Conservation (phyloP, 2,329 filamentous ascomycete genomes). For the Colletotrichum lupini region DNA sequence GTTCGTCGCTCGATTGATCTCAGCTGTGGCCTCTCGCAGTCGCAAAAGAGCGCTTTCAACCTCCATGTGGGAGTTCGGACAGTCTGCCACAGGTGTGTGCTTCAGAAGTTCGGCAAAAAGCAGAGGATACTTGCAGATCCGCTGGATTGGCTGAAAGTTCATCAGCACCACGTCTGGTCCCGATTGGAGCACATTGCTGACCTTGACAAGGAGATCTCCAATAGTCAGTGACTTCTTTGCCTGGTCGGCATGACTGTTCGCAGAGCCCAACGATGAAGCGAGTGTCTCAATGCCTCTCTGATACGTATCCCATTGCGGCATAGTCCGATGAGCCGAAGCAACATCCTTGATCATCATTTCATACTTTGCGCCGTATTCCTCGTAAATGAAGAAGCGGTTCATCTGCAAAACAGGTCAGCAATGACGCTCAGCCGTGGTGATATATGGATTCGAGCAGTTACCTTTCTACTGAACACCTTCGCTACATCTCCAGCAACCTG, state of each 20-base stretch:
- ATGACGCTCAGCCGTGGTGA: background rate
- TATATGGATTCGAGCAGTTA: conserved; percentile 42
- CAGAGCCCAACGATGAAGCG: conserved; percentile 78
- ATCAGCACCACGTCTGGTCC: conserved; percentile 18
- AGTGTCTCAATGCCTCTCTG: conserved; percentile 88
- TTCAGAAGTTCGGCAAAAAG: conserved; percentile 87
- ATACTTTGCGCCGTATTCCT: conserved; percentile 92
- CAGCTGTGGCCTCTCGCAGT: conserved; percentile 78
- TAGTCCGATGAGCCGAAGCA: conserved; percentile 72
- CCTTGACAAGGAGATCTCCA: conserved; percentile 91
- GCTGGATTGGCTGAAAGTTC: conserved; percentile 80
- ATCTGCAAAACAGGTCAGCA: conserved; percentile 64
- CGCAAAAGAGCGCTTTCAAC: conserved; percentile 79
- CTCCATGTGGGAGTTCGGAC: conserved; percentile 83
- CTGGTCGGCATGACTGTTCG: conserved; percentile 71
- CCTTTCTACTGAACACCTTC: conserved; percentile 69
- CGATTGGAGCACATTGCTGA: conserved; percentile 46
- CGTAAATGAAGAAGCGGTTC: conserved; percentile 85
- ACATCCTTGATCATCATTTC: conserved; percentile 86
- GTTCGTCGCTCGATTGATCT: conserved; percentile 87
- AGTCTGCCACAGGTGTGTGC: conserved; percentile 85
- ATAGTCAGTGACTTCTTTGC: conserved; percentile 83
- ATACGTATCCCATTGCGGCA: conserved; percentile 81
- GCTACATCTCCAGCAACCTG: conserved; percentile 70
- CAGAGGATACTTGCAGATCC: conserved; percentile 90